Evolutionary conservation across 164 flowering plant genomes (phyloP).

Genomic region (Akebia trifoliata): DNA sequence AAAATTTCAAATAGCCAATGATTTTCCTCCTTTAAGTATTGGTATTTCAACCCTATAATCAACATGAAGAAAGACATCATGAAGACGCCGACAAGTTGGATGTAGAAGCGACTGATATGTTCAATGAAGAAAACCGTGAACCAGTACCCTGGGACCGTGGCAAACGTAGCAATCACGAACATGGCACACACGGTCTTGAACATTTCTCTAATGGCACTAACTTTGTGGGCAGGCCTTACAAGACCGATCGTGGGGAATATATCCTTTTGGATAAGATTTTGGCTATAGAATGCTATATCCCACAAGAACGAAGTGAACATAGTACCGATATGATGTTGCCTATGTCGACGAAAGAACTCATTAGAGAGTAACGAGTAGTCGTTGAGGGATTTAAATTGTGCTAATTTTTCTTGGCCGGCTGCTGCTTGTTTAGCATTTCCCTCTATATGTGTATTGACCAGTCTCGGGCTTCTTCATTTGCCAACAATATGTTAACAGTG

Average conservation of each 20-base stretch:
- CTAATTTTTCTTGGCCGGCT: slow-evolving; percentile 32
- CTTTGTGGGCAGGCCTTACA: not conserved
- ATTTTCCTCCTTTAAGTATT: slow-evolving; percentile 22
- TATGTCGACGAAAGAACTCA: slow-evolving; percentile 35
- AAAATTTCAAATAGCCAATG: slow-evolving; percentile 25
- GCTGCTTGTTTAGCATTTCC: slow-evolving; percentile 52
- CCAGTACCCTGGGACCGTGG: slow-evolving; percentile 52
- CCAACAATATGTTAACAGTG: slow-evolving; percentile 42
- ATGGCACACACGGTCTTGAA: slow-evolving; percentile 34
- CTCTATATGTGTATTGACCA: slow-evolving; percentile 42
- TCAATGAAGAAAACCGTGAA: slow-evolving; percentile 46
- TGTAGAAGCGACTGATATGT: slow-evolving; percentile 27
- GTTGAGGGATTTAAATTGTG: slow-evolving; percentile 28
- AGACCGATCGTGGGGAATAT: slow-evolving; percentile 34
- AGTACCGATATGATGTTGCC: slow-evolving; percentile 37
- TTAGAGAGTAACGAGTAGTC: slow-evolving; percentile 28
- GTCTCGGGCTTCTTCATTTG: slow-evolving; percentile 58
- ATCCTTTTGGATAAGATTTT: slow-evolving; percentile 44
- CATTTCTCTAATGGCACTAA: slow-evolving; percentile 34
- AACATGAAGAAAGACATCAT: slow-evolving; percentile 48
- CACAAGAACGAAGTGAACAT: slow-evolving; percentile 38
- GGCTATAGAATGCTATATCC: slow-evolving; percentile 40
- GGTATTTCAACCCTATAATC: slow-evolving; percentile 33
- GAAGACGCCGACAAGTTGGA: slow-evolving; percentile 40
- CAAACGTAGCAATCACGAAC: slow-evolving; percentile 34